Percentiles rank a stretch among this genome's conserved stretches.
Conservation (phyloP, 495 filamentous ascomycete species). For the Amphirosellinia nigrospora region DNA sequence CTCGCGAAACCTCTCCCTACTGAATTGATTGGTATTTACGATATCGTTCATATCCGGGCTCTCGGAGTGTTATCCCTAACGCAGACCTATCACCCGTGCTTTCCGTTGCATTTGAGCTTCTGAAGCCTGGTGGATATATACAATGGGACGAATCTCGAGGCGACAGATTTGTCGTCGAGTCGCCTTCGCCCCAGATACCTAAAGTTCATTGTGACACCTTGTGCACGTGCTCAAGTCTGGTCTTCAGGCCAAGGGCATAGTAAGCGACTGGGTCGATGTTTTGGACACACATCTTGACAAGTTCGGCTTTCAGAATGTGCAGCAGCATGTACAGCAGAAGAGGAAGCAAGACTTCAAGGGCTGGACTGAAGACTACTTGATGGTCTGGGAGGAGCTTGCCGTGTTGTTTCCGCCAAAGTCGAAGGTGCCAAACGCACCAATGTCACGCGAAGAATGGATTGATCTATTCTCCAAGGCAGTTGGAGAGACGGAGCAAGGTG, state of each 20-base stretch:
- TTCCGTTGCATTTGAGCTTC: slow-evolving; percentile 30
- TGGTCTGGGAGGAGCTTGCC: slow-evolving; percentile 35
- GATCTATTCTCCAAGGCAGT: slow-evolving; percentile 30
- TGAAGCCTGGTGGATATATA: slow-evolving; percentile 40
- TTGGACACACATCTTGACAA: slow-evolving; percentile 22
- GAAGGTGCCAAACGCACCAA: slow-evolving; percentile 27
- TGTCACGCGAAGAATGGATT: slow-evolving; percentile 30
- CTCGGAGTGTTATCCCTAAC: slow-evolving; percentile 38
- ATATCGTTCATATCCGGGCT: slow-evolving; percentile 48
- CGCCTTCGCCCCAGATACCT: slow-evolving; percentile 26
- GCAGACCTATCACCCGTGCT: slow-evolving; percentile 34
- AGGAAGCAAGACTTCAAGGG: slow-evolving; percentile 32
- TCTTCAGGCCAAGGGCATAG: not conserved
- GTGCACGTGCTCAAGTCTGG: slow-evolving; percentile 24
- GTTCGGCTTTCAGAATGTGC: slow-evolving; percentile 23
- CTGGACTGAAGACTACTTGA: slow-evolving; percentile 37
- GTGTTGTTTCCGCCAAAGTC: slow-evolving; percentile 31
- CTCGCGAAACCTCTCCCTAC: slow-evolving; percentile 39
- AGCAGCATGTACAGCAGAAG: not conserved
- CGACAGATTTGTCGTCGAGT: slow-evolving; percentile 28
- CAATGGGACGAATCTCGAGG: slow-evolving; percentile 41
- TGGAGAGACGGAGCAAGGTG: slow-evolving; percentile 32
- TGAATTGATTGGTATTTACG: slow-evolving; percentile 42
- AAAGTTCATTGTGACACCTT: slow-evolving; percentile 27
- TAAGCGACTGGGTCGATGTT: not conserved